Base-by-base conservation (phyloP, 2,329 filamentous ascomycete species). In the Colletotrichum scovillei region DNA sequence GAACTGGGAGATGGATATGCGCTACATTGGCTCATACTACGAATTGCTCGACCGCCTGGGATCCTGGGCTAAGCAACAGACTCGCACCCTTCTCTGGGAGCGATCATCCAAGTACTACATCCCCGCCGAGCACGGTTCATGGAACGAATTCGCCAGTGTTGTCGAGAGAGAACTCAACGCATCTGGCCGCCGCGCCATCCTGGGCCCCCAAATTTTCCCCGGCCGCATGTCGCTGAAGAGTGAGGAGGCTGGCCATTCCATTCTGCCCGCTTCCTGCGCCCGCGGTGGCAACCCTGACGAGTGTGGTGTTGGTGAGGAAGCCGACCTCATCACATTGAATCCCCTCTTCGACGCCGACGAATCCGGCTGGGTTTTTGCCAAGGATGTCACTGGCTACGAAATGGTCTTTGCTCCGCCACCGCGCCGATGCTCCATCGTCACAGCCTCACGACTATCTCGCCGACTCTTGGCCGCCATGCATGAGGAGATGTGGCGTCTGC, bases 31-130 rank as follows among this genome's bases (percentile, higher is more conserved):
- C 49, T 90, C 91, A 77, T 91, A 90, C 81, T 92, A 95, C 82
- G 92, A 95, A 78, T 88, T 96, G 16, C 92, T 96, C 75, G 87
- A 92, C 74, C 89, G 91, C 56, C 86, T 94, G 14, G 87, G 88
- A 16, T 84, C 87, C 58, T 96, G 93, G 91, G 90, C 92, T 2
- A 88, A 87, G 69, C 81, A 89, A 62, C 93, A 96, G 79, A 90
- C 92, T 1, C 89, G 93, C 32, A 89, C 90, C 73, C 90, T 91
- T n/a, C 86, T 95, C 11, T 96, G 94, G 94, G 94, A 96, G 80
- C 90, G 93, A 60, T 92, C 91, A 63, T 88, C 91, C 28, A 91
- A 93, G 74, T 96, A 95, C 83, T 96, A 95, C 80, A 90, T 95
- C 9, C 94, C 93, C 0, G 84, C 86, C 0, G 86, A 91, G 42